Base-by-base conservation (phyloP, 306 rosid species). In the Lupinus albus region DNA sequence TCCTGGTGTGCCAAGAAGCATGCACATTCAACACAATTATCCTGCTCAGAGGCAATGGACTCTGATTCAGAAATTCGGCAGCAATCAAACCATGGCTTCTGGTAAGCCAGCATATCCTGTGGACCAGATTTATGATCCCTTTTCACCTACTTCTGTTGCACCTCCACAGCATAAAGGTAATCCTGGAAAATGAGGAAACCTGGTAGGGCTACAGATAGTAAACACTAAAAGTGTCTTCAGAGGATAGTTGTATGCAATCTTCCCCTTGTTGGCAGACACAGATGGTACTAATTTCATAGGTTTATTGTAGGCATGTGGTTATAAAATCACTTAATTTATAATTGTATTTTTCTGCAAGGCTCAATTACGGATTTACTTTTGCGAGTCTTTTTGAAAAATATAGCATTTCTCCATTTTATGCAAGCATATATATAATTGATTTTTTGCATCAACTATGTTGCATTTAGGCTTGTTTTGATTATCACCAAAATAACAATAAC, bases 81-180 rank as follows among this genome's bases (percentile, higher is more conserved):
- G 73, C 79, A 76, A 68, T 64, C 83, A 60, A 5, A 8, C 85
- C 20, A 58, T 81, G 70, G 72, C 72, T 57, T 72, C 88, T 49
- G 78, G 86, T 46, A 86, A 70, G 80, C 73, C 78, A 5, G 57
- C 73, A 8, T 67, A 64, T 80, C 68, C 86, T 8, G 84, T 84
- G 6, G 99, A 87, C 70, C 95, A 86, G 81, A 79, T 90, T 67
- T 93, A 93, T 68, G 99, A 93, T 82, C 99, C 96, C n/a, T 93
- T 93, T 79, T 82, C 96, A 5, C 97, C 96, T 20, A 83, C 94
- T 20, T 86, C 96, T 11, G 69, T 68, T n/a, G 65, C 80, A 41
- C 60, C 78, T 79, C 64, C 86, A 15, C 76, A 79, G 56, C 82
- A 38, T 60, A 83, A 72, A 71, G 83, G 69, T 59, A 73, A 84